Conservation (phyloP, 352 stramenopile genomes). For the Elongisporangium anandrum region DNA sequence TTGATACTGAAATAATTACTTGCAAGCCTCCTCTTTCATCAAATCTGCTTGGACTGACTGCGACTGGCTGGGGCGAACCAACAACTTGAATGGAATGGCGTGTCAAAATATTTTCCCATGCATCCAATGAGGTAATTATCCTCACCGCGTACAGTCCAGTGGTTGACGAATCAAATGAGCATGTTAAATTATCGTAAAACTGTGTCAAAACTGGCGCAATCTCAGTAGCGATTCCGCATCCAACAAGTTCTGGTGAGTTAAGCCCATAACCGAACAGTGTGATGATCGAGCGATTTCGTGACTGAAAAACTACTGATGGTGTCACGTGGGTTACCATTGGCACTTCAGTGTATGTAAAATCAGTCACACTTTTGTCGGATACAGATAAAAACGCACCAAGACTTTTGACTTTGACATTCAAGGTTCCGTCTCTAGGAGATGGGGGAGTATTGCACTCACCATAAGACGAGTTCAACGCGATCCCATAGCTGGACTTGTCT, state of each 20-base stretch:
- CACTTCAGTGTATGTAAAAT: conserved; percentile 22
- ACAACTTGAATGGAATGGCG: conserved; percentile 26
- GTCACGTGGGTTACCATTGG: conserved; percentile 20
- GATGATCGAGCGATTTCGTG: conserved; percentile 10
- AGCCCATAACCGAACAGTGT: conserved; percentile 25
- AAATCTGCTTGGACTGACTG: conserved; percentile 22
- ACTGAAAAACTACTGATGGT: conserved; percentile 32
- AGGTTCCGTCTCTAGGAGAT: conserved; percentile 4
- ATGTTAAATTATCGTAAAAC: conserved; percentile 7
- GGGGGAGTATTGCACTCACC: conserved; percentile 29
- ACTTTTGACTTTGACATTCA: conserved; percentile 18
- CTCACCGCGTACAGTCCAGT: conserved; percentile 20
- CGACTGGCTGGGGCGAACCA: conserved; percentile 13
- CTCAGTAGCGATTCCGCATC: conserved; percentile 23
- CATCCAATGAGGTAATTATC: conserved; percentile 10
- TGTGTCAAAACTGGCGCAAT: not conserved
- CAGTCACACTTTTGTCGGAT: conserved; percentile 2
- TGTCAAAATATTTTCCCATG: conserved; percentile 11
- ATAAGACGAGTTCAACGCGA: conserved; percentile 16
- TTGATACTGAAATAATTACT: conserved; percentile 23
- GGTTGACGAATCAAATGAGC: conserved; percentile 24
- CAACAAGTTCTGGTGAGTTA: conserved; percentile 10
- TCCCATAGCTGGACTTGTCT: conserved; percentile 15
- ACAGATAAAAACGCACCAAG: conserved; percentile 21
- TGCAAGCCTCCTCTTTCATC: conserved; percentile 41